phyloP scores from a whole-genome alignment of 2,329 filamentous ascomycete species.

The Talaromyces atroroseus region DNA sequence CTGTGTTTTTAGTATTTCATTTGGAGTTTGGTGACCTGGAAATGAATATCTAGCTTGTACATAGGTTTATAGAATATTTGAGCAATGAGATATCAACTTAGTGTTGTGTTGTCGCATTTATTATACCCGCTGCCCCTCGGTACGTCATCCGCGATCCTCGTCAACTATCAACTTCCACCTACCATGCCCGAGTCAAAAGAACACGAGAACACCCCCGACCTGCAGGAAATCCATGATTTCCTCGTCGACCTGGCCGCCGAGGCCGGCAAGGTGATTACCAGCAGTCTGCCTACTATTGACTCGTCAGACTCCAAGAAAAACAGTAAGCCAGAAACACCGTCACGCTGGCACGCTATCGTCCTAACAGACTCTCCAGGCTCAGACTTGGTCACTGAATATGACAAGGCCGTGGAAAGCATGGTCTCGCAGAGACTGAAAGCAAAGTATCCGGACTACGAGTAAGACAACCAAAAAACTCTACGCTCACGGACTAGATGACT shows the following conservation, averaged over 20 bases:
- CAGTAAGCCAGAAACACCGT: constrained; percentile 24
- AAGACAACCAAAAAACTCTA: constrained; percentile 18
- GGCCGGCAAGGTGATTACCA: constrained; percentile 40
- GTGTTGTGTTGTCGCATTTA: not conserved
- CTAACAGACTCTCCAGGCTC: constrained; percentile 37
- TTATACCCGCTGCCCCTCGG: not conserved
- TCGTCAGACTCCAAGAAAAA: constrained; percentile 43
- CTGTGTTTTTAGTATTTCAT: not conserved
- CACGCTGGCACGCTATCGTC: not conserved
- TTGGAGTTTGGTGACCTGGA: not conserved
- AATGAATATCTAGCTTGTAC: not conserved
- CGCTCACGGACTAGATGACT: not conserved
- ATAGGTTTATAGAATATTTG: not conserved
- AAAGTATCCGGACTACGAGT: constrained; percentile 51
- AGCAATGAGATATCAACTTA: not conserved
- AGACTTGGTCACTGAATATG: constrained; percentile 60
- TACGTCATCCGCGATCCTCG: not conserved
- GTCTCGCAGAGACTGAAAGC: constrained; percentile 47
- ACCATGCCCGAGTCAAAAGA: not conserved
- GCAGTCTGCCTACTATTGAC: constrained; percentile 35
- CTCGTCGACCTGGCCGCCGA: constrained; percentile 35
- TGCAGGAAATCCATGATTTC: constrained; percentile 39
- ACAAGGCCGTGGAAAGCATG: constrained; percentile 56
- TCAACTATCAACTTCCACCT: not conserved
- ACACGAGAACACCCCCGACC: constrained; percentile 17